A percentile compares a stretch with the other conserved stretches of the same genome.
phyloP scores from a whole-genome alignment of 2,329 filamentous ascomycete genomes.

The Sclerotinia sclerotiorum region DNA sequence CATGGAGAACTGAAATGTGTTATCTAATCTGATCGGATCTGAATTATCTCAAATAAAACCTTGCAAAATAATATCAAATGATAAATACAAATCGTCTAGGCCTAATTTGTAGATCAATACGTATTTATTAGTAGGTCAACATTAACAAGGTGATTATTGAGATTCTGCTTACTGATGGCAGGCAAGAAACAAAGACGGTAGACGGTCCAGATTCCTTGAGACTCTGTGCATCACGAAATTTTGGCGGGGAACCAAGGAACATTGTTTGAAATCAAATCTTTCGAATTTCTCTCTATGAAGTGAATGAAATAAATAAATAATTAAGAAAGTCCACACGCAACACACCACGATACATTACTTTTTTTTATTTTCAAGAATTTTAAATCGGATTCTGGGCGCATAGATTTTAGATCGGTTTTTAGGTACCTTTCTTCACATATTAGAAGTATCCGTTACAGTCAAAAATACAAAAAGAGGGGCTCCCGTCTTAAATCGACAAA shows the following conservation, averaged over 20 bases:
- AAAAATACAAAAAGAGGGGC: conserved; percentile 1
- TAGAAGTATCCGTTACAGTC: neutral
- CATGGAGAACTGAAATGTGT: neutral
- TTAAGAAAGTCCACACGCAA: neutral
- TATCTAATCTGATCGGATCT: conserved; percentile 6
- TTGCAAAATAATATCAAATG: neutral
- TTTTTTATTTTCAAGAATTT: conserved; percentile 24
- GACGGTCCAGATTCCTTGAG: conserved; percentile 27
- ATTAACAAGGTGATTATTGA: too few relatives aligned
- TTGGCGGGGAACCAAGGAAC: conserved; percentile 27
- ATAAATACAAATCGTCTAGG: neutral
- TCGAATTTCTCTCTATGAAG: conserved; percentile 8
- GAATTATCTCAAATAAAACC: neutral
- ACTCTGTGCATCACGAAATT: conserved; percentile 28
- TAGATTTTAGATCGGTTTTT: neutral
- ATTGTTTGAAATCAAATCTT: conserved; percentile 34
- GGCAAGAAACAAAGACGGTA: conserved; percentile 4
- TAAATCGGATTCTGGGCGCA: neutral
- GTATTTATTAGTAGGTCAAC: neutral
- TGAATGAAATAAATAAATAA: neutral
- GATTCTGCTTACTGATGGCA: conserved; percentile 8
- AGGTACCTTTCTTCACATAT: too few relatives aligned
- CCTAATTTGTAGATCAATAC: neutral
- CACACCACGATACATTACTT: neutral
- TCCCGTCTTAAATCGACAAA: conserved; percentile 59